Conservation (phyloP, 1,284 basidiomycete species). For the Ceratobasidium sp. region DNA sequence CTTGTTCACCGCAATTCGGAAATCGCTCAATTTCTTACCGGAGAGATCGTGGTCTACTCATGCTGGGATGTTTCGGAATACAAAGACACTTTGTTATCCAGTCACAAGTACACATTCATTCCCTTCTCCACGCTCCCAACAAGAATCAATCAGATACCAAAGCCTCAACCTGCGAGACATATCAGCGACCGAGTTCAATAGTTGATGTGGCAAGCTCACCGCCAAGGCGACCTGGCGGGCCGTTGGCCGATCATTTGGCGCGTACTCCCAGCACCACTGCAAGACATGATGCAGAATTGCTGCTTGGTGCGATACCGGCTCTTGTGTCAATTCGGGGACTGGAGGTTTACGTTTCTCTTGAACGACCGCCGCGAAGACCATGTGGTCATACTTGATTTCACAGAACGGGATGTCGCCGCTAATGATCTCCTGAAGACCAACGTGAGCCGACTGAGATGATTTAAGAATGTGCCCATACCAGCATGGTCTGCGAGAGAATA, state of each 20-base stretch:
- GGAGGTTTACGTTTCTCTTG: background rate
- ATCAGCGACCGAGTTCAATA: too few relatives aligned
- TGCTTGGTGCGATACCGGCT: background rate
- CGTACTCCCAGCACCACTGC: slow-evolving; percentile 6
- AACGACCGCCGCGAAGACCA: background rate
- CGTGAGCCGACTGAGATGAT: background rate
- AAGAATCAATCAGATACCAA: too few relatives aligned
- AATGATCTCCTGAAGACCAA: background rate
- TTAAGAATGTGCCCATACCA: background rate
- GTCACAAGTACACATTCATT: too few relatives aligned
- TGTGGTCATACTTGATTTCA: background rate
- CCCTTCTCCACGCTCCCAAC: too few relatives aligned
- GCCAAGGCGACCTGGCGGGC: background rate
- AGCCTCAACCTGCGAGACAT: too few relatives aligned
- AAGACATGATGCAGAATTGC: background rate
- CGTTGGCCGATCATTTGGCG: background rate
- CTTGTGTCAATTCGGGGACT: background rate
- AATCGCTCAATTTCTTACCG: too few relatives aligned
- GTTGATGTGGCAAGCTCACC: background rate
- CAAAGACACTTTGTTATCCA: too few relatives aligned
- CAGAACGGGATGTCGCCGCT: background rate
- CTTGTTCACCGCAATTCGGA: too few relatives aligned
- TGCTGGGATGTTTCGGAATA: too few relatives aligned
- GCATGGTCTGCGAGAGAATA: background rate
- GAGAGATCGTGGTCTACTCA: too few relatives aligned